Evolutionary conservation across 352 stramenopile genomes (phyloP).

Genomic region (Phytophthora sansomeana): DNA sequence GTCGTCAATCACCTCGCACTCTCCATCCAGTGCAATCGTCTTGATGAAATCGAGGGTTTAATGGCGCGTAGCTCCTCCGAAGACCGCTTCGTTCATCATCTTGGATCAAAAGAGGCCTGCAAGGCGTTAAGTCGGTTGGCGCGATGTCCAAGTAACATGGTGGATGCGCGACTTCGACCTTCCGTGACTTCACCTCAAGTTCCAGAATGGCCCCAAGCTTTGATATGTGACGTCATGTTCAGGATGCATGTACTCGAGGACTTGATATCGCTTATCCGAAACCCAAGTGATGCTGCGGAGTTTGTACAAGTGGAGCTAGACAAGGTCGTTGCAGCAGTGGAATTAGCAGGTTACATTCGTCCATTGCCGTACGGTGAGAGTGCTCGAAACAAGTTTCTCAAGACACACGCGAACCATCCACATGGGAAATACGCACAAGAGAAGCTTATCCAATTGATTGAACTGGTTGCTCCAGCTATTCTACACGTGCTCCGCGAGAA

Average conservation of each 20-base stretch:
- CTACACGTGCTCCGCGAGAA: conserved; percentile 69
- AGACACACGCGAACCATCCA: conserved; percentile 24
- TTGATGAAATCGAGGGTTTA: conserved; percentile 69
- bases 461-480: conserved; percentile 61
- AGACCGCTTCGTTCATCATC: conserved; percentile 52
- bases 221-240: conserved; percentile 72
- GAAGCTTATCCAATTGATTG: conserved; percentile 57
- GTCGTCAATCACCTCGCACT: conserved; percentile 75
- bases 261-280: conserved; percentile 59
- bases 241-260: conserved; percentile 78
- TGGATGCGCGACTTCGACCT: conserved; percentile 49
- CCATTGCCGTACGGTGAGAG: conserved; percentile 68
- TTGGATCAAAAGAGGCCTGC: conserved; percentile 62
- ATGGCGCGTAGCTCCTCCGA: conserved; percentile 34
- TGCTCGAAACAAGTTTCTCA: conserved; percentile 52
- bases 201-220: conserved; percentile 57
- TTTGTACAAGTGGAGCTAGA: conserved; percentile 49
- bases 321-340: conserved; percentile 57
- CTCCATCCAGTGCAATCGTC: conserved; percentile 70
- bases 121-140: conserved; percentile 66
- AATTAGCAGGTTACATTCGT: conserved; percentile 67
- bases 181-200: conserved; percentile 60
- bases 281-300: conserved; percentile 57
- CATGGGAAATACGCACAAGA: conserved; percentile 52
- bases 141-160: conserved; percentile 49